A percentile compares a stretch with the other conserved stretches of the same genome.
Conservation (phyloP, 371 early-diverging fungal species). For the Rhizopus arrhizus region DNA sequence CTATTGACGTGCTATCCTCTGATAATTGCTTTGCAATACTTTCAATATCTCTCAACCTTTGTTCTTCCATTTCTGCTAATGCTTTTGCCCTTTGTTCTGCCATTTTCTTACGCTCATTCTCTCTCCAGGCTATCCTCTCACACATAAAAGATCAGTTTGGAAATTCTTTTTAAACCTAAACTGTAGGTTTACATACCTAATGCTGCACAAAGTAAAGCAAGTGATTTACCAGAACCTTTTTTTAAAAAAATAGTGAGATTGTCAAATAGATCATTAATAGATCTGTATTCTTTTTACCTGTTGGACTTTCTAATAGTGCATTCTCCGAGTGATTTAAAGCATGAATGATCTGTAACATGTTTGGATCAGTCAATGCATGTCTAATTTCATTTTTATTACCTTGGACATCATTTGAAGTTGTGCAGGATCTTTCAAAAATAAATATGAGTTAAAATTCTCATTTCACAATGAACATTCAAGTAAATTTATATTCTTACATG, state of each 20-base stretch:
- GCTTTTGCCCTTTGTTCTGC: no score
- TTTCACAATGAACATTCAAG: no score
- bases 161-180: no score
- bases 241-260: no score
- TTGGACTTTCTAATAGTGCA: constrained; percentile 63
- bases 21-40: no score
- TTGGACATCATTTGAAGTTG: constrained; percentile 64
- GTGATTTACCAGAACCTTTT: constrained; percentile 61
- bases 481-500: constrained; percentile 38
- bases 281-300: constrained; percentile 36
- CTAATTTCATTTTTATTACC: constrained; percentile 23
- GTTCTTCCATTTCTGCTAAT: no score
- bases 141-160: no score
- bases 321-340: constrained; percentile 53
- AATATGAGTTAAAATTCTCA: no score
- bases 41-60: no score
- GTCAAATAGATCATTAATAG: no score
- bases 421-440: constrained; percentile 43
- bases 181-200: constrained; percentile 31
- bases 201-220: constrained; percentile 57
- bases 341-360: constrained; percentile 46
- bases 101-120: constrained; percentile 18
- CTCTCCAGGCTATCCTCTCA: constrained; percentile 22
- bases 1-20: no score
- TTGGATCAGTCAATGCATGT: neutral